These are phyloP conservation scores for Fusarium compactum DNA, from an alignment of 2,329 filamentous ascomycete species.

Conservation along the genomic window DNA sequence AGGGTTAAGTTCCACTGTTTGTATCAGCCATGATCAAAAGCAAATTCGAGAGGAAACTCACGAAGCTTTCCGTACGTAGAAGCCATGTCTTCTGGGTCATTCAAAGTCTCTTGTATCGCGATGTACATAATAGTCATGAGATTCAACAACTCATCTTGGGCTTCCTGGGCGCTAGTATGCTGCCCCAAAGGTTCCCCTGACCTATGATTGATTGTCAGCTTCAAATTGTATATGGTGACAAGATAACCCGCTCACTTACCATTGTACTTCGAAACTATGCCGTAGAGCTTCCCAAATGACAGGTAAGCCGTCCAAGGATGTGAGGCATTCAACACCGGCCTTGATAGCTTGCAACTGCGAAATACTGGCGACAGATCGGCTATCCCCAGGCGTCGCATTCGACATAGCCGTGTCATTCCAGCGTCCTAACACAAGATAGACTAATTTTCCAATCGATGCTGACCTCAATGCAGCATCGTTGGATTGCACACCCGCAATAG, in stretches of 20 bases:
- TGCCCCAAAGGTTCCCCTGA: slow-evolving; percentile 58
- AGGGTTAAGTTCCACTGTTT: slow-evolving; percentile 69
- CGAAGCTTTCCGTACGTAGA: slow-evolving; percentile 62
- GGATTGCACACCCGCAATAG: slow-evolving; percentile 60
- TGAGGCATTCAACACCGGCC: slow-evolving; percentile 63
- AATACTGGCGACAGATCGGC: slow-evolving; percentile 65
- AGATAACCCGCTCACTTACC: slow-evolving; percentile 55
- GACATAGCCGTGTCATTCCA: slow-evolving; percentile 76
- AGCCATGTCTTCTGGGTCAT: slow-evolving; percentile 62
- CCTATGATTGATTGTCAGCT: slow-evolving; percentile 55
- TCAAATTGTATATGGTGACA: not conserved
- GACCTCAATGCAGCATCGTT: slow-evolving; percentile 62
- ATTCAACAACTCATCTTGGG: slow-evolving; percentile 71
- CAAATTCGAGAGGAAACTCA: slow-evolving; percentile 52
- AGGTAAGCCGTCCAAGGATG: slow-evolving; percentile 63
- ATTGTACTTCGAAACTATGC: slow-evolving; percentile 64
- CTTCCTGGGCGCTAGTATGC: slow-evolving; percentile 61
- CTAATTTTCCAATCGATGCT: slow-evolving; percentile 67
- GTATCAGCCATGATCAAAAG: slow-evolving; percentile 24
- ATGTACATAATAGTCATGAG: slow-evolving; percentile 74
- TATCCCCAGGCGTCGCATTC: slow-evolving; percentile 55
- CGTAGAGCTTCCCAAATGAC: slow-evolving; percentile 65
- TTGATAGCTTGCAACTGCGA: slow-evolving; percentile 71
- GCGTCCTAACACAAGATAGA: slow-evolving; percentile 74
- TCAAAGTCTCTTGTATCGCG: slow-evolving; percentile 67